Percentiles rank a stretch among this genome's conserved stretches.
These are phyloP conservation scores for Lentinula lateritia DNA, from an alignment of 768 basidiomycete species.

Conservation along the genomic window DNA sequence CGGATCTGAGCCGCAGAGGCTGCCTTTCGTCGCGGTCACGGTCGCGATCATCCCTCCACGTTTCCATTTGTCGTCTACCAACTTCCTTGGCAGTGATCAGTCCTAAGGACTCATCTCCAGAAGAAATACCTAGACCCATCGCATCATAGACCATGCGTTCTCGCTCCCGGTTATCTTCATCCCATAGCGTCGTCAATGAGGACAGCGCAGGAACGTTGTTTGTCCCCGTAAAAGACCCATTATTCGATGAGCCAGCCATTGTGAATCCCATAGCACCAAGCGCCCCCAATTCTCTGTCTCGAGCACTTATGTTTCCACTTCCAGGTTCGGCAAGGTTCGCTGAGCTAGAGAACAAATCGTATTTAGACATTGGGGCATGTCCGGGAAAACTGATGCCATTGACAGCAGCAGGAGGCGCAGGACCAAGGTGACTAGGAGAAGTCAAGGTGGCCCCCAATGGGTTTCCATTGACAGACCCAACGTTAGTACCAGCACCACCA, in stretches of 20 bases:
- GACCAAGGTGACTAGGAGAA: neutral
- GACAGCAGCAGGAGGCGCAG: neutral
- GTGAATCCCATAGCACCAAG: constrained; percentile 44
- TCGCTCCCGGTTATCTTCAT: constrained; percentile 8
- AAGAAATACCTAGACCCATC: constrained; percentile 31
- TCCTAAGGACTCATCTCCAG: constrained; percentile 52
- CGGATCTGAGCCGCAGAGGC: constrained; percentile 31
- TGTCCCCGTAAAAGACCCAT: constrained; percentile 4
- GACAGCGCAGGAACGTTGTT: constrained; percentile 1
- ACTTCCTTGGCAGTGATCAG: constrained; percentile 59
- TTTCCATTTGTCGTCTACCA: constrained; percentile 46
- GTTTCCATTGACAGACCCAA: neutral
- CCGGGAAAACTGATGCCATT: neutral
- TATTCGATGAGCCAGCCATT: constrained; percentile 14
- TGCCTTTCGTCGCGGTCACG: constrained; percentile 18
- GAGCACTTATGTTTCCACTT: constrained; percentile 25
- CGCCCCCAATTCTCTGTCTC: constrained; percentile 44
- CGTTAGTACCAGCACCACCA: constrained; percentile 18
- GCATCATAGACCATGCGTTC: constrained; percentile 27
- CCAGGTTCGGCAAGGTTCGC: neutral
- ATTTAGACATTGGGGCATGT: neutral
- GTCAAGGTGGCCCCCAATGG: neutral
- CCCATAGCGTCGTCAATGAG: constrained; percentile 4
- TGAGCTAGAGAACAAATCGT: constrained; percentile 10
- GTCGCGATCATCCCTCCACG: constrained; percentile 40